phyloP scores from a whole-genome alignment of 306 rosid genomes.

The Acacia confusa region DNA sequence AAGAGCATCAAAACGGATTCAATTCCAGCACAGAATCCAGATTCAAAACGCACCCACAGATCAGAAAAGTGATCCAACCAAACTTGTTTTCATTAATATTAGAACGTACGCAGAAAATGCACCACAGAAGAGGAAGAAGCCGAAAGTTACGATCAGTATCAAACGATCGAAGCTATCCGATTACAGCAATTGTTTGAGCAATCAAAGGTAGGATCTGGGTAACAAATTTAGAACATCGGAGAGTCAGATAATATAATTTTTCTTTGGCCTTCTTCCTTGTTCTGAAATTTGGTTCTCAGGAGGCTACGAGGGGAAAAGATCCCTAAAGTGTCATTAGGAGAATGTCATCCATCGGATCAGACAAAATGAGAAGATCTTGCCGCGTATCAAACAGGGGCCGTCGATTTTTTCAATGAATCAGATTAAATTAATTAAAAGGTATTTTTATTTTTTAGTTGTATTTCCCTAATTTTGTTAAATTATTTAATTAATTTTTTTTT shows the following conservation, averaged over 20 bases:
- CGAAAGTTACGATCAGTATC: slow-evolving; percentile 24
- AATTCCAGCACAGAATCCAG: slow-evolving; percentile 36
- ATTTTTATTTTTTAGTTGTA: not conserved
- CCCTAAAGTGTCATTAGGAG: not conserved
- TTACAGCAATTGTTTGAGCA: slow-evolving; percentile 41
- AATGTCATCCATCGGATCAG: not conserved
- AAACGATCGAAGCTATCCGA: slow-evolving; percentile 57
- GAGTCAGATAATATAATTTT: slow-evolving; percentile 39
- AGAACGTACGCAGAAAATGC: slow-evolving; percentile 45
- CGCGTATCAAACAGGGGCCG: not conserved
- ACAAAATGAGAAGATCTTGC: not conserved
- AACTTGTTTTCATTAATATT: slow-evolving; percentile 26
- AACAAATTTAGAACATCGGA: slow-evolving; percentile 53
- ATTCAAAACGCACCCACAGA: slow-evolving; percentile 41
- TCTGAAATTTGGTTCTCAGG: not conserved
- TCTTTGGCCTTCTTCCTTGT: not conserved
- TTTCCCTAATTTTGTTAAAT: not conserved
- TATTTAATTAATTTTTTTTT: not conserved
- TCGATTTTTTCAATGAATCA: not conserved
- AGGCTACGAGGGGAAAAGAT: not conserved
- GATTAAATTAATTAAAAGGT: not conserved
- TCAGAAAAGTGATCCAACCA: slow-evolving; percentile 45
- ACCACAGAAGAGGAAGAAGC: slow-evolving; percentile 37
- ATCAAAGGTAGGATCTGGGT: slow-evolving; percentile 53
- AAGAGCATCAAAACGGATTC: slow-evolving; percentile 38